phyloP scores from a whole-genome alignment of 1,284 basidiomycete genomes.

The Malassezia yamatoensis region DNA sequence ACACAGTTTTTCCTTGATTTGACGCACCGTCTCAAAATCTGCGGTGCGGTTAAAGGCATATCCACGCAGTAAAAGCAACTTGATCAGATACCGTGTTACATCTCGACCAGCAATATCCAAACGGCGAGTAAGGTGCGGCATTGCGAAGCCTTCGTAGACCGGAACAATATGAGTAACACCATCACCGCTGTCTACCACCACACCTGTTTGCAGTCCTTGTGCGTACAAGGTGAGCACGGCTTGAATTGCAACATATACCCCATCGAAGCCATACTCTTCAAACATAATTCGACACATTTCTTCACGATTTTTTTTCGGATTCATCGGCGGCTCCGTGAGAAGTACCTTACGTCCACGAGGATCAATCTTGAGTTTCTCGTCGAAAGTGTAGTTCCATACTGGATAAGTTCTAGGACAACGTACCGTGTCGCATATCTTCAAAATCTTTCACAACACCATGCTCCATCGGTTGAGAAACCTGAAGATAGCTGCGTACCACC shows the following conservation, averaged over 20 bases:
- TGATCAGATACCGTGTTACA: conserved; percentile 96
- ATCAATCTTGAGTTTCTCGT: conserved; percentile 84
- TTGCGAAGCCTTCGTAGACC: conserved; percentile 89
- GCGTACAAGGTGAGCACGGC: conserved; percentile 95
- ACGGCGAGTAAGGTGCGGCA: conserved; percentile 85
- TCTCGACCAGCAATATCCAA: conserved; percentile 90
- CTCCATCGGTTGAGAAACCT: conserved; percentile 96
- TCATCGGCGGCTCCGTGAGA: conserved; percentile 99
- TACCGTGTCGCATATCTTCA: conserved; percentile 83
- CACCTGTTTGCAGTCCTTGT: conserved; percentile 91
- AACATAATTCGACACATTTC: conserved; percentile 98
- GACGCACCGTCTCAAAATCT: conserved; percentile 94
- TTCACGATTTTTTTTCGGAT: conserved; percentile 84
- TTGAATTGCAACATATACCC: conserved; percentile 96
- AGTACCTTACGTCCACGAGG: conserved; percentile 79
- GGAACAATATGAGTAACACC: conserved; percentile 98
- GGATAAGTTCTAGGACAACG: neutral
- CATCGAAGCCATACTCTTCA: conserved; percentile 91
- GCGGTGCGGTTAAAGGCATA: conserved; percentile 99
- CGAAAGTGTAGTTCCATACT: conserved; percentile 95
- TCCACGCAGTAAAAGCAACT: conserved; percentile 90
- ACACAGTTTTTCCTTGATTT: conserved; percentile 97
- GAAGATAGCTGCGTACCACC: conserved; percentile 83
- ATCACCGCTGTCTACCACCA: conserved; percentile 97
- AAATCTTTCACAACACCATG: conserved; percentile 98